A percentile compares a stretch with the other conserved stretches of the same genome.
Conservation (phyloP, 768 basidiomycete genomes). For the Boletus barrowsii region DNA sequence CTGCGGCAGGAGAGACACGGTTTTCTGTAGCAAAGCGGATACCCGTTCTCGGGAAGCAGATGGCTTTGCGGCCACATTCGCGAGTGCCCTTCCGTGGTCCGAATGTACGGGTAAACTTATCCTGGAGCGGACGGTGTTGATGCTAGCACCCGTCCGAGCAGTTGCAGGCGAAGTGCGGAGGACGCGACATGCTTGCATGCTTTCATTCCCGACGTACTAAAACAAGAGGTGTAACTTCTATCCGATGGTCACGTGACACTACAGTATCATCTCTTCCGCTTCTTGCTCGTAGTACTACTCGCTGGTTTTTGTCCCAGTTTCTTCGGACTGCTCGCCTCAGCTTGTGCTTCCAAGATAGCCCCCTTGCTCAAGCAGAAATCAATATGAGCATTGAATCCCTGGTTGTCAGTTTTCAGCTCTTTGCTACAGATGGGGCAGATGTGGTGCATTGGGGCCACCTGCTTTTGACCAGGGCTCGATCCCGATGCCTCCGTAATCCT, state of each 20-base stretch:
- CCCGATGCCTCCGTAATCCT: conserved; percentile 14
- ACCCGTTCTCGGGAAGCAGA: conserved; percentile 26
- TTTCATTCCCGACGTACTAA: conserved; percentile 11
- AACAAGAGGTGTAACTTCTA: conserved; percentile 1
- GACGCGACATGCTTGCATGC: conserved; percentile 26
- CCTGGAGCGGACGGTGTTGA: neutral
- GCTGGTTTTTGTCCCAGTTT: conserved; percentile 6
- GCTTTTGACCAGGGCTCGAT: conserved; percentile 14
- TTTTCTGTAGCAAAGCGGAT: conserved; percentile 50
- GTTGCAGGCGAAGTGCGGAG: conserved; percentile 8
- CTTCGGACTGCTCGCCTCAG: conserved; percentile 21
- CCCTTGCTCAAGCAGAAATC: conserved; percentile 84
- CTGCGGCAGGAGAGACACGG: conserved; percentile 43
- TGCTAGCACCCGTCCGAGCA: neutral
- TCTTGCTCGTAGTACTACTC: conserved; percentile 1
- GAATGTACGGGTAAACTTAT: neutral
- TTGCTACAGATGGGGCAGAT: conserved; percentile 73
- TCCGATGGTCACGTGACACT: conserved; percentile 16
- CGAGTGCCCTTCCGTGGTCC: conserved; percentile 1
- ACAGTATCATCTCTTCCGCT: conserved; percentile 17
- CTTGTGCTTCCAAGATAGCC: conserved; percentile 71
- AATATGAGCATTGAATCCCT: conserved; percentile 79
- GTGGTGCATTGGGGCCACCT: conserved; percentile 23
- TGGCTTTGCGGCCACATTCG: neutral
- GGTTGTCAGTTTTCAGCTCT: conserved; percentile 65